Conservation (phyloP, 148 eudicot genomes). For the Polygonum aviculare region DNA sequence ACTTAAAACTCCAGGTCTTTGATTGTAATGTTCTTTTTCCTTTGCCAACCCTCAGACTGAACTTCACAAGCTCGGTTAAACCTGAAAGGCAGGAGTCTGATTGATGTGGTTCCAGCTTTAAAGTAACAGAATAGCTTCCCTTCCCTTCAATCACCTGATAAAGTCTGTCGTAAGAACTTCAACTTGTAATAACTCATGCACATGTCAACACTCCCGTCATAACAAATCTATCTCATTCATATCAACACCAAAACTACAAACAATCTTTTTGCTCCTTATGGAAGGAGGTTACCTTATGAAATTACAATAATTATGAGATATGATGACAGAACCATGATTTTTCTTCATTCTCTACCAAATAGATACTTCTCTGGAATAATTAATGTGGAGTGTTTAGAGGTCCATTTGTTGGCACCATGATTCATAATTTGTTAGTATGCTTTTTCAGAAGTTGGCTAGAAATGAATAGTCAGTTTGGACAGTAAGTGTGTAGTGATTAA, state of each 20-base stretch:
- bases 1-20: slow-evolving; percentile 47
- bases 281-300: not conserved
- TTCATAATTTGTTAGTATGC: too few relatives aligned
- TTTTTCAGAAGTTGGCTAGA: not conserved
- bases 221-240: not conserved
- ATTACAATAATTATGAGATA: not conserved
- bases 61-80: slow-evolving; percentile 14
- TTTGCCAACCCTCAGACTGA: slow-evolving; percentile 9
- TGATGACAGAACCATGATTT: not conserved
- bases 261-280: not conserved
- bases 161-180: not conserved
- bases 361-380: not conserved
- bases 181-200: not conserved
- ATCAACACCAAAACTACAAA: not conserved
- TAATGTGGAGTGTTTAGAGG: not conserved
- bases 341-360: not conserved
- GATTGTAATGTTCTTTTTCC: slow-evolving; percentile 13
- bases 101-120: slow-evolving; percentile 21
- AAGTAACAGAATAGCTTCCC: slow-evolving; percentile 31
- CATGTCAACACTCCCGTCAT: not conserved
- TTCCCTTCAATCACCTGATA: slow-evolving; percentile 48
- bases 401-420: not conserved
- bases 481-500: too few relatives aligned
- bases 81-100: slow-evolving; percentile 18
- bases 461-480: not conserved